Conservation (phyloP, 768 basidiomycete species). For the Tylopilus subfusipes region DNA sequence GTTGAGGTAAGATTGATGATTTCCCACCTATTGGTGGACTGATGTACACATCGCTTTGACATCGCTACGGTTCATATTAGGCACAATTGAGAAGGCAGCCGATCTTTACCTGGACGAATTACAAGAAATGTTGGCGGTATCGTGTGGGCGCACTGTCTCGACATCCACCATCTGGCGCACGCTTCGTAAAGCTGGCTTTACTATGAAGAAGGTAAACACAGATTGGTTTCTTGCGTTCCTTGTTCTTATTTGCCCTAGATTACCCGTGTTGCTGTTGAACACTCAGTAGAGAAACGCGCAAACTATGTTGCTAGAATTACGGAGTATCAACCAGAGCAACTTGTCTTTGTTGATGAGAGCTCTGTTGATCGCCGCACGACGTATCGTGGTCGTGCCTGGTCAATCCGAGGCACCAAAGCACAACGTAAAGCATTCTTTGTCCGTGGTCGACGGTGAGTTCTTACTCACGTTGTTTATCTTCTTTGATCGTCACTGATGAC, state of each 20-base stretch:
- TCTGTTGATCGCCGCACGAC: no score
- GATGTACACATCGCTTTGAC: no score
- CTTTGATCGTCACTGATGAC: neutral
- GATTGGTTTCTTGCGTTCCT: neutral
- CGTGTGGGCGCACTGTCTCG: neutral
- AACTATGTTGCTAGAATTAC: neutral
- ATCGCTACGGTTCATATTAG: neutral
- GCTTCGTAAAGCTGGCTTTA: no score
- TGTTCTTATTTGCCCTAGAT: neutral
- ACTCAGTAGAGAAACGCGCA: neutral
- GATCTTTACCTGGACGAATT: slow-evolving; percentile 1
- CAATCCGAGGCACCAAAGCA: no score
- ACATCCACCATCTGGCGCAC: no score
- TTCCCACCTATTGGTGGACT: no score
- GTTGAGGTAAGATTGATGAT: no score
- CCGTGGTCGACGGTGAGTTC: neutral
- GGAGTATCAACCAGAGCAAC: neutral
- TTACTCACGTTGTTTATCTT: no score
- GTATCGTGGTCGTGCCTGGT: no score
- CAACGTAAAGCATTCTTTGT: slow-evolving; percentile 7
- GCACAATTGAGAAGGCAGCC: neutral
- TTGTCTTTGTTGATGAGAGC: no score
- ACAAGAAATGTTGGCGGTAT: neutral
- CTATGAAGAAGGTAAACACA: no score
- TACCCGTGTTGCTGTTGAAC: neutral